Base-by-base conservation (phyloP, 805 yeast species). In the Metschnikowia santaceciliae region DNA sequence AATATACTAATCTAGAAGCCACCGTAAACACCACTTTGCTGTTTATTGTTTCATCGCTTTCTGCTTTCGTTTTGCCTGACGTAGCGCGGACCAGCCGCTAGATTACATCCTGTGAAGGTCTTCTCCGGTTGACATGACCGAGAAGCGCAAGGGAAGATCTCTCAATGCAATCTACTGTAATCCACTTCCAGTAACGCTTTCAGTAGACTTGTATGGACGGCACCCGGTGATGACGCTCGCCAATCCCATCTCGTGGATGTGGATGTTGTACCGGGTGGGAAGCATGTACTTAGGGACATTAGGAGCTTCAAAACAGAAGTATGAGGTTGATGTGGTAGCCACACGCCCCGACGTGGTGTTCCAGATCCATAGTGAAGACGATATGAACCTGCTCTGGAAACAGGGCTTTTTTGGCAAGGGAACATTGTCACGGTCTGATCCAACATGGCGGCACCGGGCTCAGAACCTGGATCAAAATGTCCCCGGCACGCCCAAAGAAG, bases 331-430 rank as follows among this genome's bases (percentile, higher is more conserved):
- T n/a, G 59, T 57, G 35, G 48, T 49, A 11, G 47, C 19, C 13
- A 34, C 38, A 15, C 54, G 39, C 5, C 47, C 63, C 11, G 59
- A 64, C 38, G 63, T 58, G 3, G 50, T 59, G 2, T 80, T 79
- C 56, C 70, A 67, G 39, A 78, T 86, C 3, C 56, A 54, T 2
- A 72, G 74, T 41, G 67, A 66, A 1, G 55, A 61, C 0, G 82
- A 77, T 32, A 84, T 85, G 81, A 57, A 61, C 19, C 67, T 67
- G 37, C 69, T 94, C 2, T 94, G 98, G 98, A 68, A 74, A 15
- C 78, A 78, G 58, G 99, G 99, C 1, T 94, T 90, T 63, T 94
- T 90, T 63, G 99, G 99, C 6, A 94, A 92, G 62, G 99, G 98
- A 2, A 79, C 81, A 2, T 70, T 90, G 42, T 88, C 96, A 34